Base-by-base conservation (phyloP, 495 filamentous ascomycete species). In the Tuber umbilicatum region DNA sequence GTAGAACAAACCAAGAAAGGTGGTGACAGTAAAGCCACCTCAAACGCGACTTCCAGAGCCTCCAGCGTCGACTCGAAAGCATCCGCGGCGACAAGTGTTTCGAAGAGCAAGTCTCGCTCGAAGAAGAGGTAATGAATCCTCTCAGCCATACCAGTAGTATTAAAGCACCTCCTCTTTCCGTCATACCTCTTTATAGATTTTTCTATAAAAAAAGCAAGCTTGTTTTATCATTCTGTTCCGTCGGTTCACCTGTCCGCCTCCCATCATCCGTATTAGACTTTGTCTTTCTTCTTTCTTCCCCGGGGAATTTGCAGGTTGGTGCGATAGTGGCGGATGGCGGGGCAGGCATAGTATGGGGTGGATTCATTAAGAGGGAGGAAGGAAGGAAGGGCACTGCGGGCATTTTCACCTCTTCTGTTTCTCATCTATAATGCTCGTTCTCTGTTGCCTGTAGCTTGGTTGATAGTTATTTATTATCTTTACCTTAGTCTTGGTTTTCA, bases 1-100 rank as follows among this genome's bases (percentile, higher is more conserved):
- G 83, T 90, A 23, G 89, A 90, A 41, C 89, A 88, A 68, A 83
- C 89, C 60, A 90, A 90, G 83, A 87, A 87, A 38, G 83, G 80
- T 5, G 85, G 84, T 37, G 84, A 83, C 21, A 82, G 80, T 14
- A 74, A 81, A 73, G 83, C 81, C 60, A 88, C 85, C 75, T 89
- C 88, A n/a, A 85, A 86, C 7, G 84, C 87, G 16, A 87, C 88
- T 21, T 86, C 84, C 39, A 84, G 87, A 37, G 87, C 87, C 21
- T 88, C 87, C 0, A 88, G 87, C 70, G 87, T 88, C 0, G 84
- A 83, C 50, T 88, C 88, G 19, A 84, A 83, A 73, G 81, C 74
- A 4, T 79, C 77, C 17, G 76, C 75, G 3, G 70, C 71, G 19
- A 73, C 70, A n/a, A 69, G 70, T 38, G 64, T 71, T 39, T 78